Evolutionary conservation across 176 grass and related monocot species (phyloP).

Genomic region (maize (Zea mays)): Zm-B73-REFERENCE-NAM-5.0 NC_050100.1:219143001-219143500

Average conservation of each 20-base stretch:
- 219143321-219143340: neutral
- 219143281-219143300: neutral
- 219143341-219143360: neutral
- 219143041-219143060: neutral
- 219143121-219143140: neutral
- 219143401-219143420: neutral
- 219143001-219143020: neutral
- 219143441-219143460: neutral
- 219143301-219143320: neutral
- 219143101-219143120: constrained; percentile 3
- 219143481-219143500: neutral
- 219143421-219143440: neutral
- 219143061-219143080: neutral
- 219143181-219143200: neutral
- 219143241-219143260: too few species aligned
- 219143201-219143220: neutral
- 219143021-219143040: neutral
- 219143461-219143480: neutral
- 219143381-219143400: neutral
- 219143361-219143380: neutral
- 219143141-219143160: neutral
- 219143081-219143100: neutral
- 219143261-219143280: neutral
- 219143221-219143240: neutral
- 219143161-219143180: neutral